These are phyloP conservation scores for Mariannaea elegans DNA, from an alignment of 2,329 filamentous ascomycete species.

Conservation along the genomic window DNA sequence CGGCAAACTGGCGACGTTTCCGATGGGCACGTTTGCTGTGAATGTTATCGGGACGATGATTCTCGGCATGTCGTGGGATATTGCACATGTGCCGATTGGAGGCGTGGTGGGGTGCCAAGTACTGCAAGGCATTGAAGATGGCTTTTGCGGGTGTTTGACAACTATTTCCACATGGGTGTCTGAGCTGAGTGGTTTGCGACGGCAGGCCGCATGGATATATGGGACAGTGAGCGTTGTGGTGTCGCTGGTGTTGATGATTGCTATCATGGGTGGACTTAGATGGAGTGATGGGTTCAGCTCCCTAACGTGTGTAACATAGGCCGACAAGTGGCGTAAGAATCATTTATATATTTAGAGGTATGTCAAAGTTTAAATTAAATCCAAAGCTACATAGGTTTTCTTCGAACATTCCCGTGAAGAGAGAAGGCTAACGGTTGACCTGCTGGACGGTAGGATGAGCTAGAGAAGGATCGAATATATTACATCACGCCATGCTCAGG, in stretches of 20 bases:
- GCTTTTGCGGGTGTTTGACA: slow-evolving; percentile 73
- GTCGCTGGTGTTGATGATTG: slow-evolving; percentile 68
- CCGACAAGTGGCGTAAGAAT: not conserved
- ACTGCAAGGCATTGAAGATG: slow-evolving; percentile 71
- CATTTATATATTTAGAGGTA: no score
- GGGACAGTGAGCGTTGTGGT: slow-evolving; percentile 67
- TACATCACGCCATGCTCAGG: no score
- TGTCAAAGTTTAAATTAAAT: no score
- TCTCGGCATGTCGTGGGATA: slow-evolving; percentile 79
- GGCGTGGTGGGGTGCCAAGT: slow-evolving; percentile 72
- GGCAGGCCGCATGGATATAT: slow-evolving; percentile 72
- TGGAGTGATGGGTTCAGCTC: slow-evolving; percentile 70
- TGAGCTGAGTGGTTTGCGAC: slow-evolving; percentile 64
- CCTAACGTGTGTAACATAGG: slow-evolving; percentile 28
- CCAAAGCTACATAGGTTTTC: no score
- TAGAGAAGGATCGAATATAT: no score
- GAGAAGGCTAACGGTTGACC: no score
- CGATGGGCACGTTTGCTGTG: slow-evolving; percentile 84
- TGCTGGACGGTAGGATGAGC: no score
- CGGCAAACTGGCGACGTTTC: slow-evolving; percentile 71
- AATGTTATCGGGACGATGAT: slow-evolving; percentile 82
- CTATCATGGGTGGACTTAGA: slow-evolving; percentile 77
- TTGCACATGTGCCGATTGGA: slow-evolving; percentile 72
- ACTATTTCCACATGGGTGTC: slow-evolving; percentile 74
- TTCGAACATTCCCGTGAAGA: no score